Base-by-base conservation (phyloP, 2,329 filamentous ascomycete species). In the Sphaerulina musiva region DNA sequence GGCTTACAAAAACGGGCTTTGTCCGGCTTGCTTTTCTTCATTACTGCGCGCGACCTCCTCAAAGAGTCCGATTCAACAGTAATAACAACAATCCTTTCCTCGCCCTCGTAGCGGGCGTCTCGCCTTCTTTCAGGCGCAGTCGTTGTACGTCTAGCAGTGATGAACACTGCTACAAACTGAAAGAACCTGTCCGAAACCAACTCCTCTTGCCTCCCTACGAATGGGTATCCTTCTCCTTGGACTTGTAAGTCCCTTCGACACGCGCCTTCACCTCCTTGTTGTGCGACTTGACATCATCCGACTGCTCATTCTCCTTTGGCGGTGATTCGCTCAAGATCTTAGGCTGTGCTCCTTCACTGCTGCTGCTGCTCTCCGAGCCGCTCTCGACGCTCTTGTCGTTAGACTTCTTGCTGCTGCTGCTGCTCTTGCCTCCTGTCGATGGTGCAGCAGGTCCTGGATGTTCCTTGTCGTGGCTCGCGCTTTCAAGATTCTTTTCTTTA, bases 221-320 rank as follows among this genome's bases (percentile, higher is more conserved):
- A 6, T 29, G 3, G 6, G 26, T 29, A 14, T 55, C 47, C 9
- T 54, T 42, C 34, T 53, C 42, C 20, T 57, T 57, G 40, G 50
- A 41, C 31, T 55, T 43, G 29, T 44, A 14, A 68, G 69, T 42
- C 72, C 69, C 53, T 62, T 64, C 49, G 70, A 55, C 73, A 71
- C 76, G 52, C 68, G 70, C 36, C 69, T 66, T 74, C 73, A 77
- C 47, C 72, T 73, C 63, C 71, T 74, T 62, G 67, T 66, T 20
- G 64, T 68, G 53, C 29, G 54, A 56, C 36, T 31, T 45, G 29
- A 56, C 52, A 7, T 58, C 56, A 32, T 56, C 51, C 12, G 46
- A 40, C 41, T 58, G 23, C 36, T 56, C 17, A 4, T 41, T 46
- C 20, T 58, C 48, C 14, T 42, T 26, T 14, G 52, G 50, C 7